phyloP scores from a whole-genome alignment of 768 basidiomycete species.

The Chiua virens region DNA sequence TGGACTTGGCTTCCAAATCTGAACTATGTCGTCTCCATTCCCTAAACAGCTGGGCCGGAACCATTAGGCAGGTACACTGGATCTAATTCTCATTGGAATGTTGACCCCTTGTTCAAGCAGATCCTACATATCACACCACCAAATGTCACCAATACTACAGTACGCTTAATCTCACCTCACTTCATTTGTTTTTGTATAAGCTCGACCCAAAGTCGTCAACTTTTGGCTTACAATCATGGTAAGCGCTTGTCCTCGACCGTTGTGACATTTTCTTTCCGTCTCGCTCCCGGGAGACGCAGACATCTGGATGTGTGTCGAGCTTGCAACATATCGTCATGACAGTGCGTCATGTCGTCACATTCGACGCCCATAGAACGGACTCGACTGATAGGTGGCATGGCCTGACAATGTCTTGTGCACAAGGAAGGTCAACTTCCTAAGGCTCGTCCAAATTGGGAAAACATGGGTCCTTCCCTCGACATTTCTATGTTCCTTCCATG shows the following conservation, averaged over 20 bases:
- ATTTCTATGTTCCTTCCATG: not conserved
- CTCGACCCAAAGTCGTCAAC: not conserved
- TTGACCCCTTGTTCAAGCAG: slow-evolving; percentile 2
- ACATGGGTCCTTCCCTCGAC: not conserved
- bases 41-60: not conserved
- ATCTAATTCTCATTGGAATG: not conserved
- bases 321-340: too few relatives aligned
- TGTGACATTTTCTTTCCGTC: not conserved
- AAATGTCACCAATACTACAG: not conserved
- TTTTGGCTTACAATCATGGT: not conserved
- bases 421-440: not conserved
- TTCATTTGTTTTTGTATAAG: too few relatives aligned
- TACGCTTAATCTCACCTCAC: not conserved
- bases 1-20: slow-evolving; percentile 83
- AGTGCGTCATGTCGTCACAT: not conserved
- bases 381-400: not conserved
- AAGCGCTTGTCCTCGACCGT: not conserved
- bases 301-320: too few relatives aligned
- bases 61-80: not conserved
- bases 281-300: too few relatives aligned
- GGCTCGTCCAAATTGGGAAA: not conserved
- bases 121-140: not conserved
- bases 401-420: not conserved
- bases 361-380: too few relatives aligned
- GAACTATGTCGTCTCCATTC: slow-evolving; percentile 6